Evolutionary conservation across 768 basidiomycete species (phyloP), one percentile per base, ranked within the genome.

Genomic region (Mycena rebaudengoi): DNA sequence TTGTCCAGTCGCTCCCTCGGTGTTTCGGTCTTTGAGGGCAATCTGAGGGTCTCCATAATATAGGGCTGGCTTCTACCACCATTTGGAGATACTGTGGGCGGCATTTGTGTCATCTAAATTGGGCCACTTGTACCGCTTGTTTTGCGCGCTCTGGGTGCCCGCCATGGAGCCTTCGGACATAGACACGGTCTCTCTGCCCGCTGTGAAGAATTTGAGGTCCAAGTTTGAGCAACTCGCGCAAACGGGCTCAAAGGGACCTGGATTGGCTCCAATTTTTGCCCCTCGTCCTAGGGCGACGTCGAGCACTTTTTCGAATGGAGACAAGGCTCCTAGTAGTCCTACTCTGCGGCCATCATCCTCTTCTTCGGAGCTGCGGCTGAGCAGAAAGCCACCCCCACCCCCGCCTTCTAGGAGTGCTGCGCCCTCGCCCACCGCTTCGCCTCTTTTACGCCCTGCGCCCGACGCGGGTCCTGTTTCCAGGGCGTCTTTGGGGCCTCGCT

Each of bases 171-270:
- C 58, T 1, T 37, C 61, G 32, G 76, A 82, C 64, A 79, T 88
- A 65, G 86, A 91, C 73, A 82, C 84, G 20, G 79, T 77, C 4
- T 81, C 88, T 35, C 79, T 83, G 18, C 85, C 86, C 37, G 87
- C 91, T 3, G 91, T 93, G 54, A 88, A 84, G 74, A 91, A 83
- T 62, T 80, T 94, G 18, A 85, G 85, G 44, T 91, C 89, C 29
- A 85, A 80, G 70, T 94, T 92, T 70, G 91, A 94, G 72, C 84
- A 87, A 68, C 76, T 91, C 25, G 88, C 90, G 4, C 78, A 79
- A 11, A 75, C 80, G 13, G 33, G 51, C 28, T 64, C 49, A 45
- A 65, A 50, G 33, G 68, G 51, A 63, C 70, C 62, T 59, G 66
- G 48, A 44, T 54, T 59, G 54, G 51, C 46, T 60, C 66, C 49